Percentiles rank a stretch among this genome's conserved stretches.
phyloP scores from a whole-genome alignment of 208 protist species.

The Herpetomonas tarakana region DNA sequence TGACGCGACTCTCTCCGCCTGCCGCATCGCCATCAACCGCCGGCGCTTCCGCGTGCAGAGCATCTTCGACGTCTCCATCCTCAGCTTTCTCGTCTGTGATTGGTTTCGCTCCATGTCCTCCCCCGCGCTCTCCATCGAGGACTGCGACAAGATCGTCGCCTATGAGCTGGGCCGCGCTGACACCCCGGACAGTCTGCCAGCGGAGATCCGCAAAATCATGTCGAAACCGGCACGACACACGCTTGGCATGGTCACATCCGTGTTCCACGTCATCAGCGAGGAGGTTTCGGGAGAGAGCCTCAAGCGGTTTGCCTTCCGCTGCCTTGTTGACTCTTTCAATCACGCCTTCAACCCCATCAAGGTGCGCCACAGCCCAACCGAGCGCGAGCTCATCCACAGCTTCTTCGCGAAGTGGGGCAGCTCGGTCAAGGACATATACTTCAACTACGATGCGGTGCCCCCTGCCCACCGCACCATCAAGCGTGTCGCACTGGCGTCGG shows the following conservation, averaged over 20 bases:
- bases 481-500: conserved; percentile 62
- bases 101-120: conserved; percentile 74
- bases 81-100: conserved; percentile 76
- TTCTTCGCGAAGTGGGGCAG: conserved; percentile 71
- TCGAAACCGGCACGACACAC: conserved; percentile 71
- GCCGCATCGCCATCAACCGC: conserved; percentile 75
- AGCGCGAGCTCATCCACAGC: conserved; percentile 63
- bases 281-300: conserved; percentile 28
- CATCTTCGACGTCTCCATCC: conserved; percentile 48
- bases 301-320: conserved; percentile 53
- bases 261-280: conserved; percentile 56
- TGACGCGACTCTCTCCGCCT: conserved; percentile 39
- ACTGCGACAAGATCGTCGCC: conserved; percentile 57
- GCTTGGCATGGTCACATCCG: conserved; percentile 70
- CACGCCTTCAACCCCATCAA: conserved; percentile 78
- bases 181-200: conserved; percentile 29
- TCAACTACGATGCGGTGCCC: conserved; percentile 52
- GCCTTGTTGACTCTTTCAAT: conserved; percentile 64
- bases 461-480: conserved; percentile 48
- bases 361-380: conserved; percentile 57
- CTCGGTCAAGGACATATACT: conserved; percentile 70
- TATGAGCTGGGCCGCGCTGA: conserved; percentile 37
- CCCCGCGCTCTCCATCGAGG: conserved; percentile 53
- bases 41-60: conserved; percentile 57
- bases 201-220: conserved; percentile 47